These are phyloP conservation scores for Xylariaceae sp. DNA, from an alignment of 2,329 filamentous ascomycete species.

Conservation along the genomic window DNA sequence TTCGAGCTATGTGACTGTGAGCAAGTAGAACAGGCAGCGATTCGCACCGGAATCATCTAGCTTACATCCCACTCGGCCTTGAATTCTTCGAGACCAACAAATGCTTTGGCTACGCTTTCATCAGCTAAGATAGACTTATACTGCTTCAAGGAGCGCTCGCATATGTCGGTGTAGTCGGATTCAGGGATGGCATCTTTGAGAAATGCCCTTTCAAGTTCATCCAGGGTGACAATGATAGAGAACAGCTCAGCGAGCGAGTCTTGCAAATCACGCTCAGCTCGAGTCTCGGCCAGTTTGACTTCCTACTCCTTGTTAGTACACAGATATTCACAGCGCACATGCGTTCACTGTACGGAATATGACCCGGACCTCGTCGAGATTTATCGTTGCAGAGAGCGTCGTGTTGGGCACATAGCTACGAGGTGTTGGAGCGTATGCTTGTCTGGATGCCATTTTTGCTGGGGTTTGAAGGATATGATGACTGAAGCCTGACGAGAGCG, in stretches of 20 bases:
- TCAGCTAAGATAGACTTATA: slow-evolving; percentile 93
- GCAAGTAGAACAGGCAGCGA: slow-evolving; percentile 7
- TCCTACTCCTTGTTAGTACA: slow-evolving; percentile 52
- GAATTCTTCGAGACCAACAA: slow-evolving; percentile 84
- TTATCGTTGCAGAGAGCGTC: slow-evolving; percentile 80
- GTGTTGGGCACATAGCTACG: slow-evolving; percentile 88
- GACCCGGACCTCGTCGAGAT: slow-evolving; percentile 72
- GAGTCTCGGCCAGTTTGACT: slow-evolving; percentile 82
- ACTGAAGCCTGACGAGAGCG: not conserved
- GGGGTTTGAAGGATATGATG: no score
- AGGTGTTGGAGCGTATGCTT: slow-evolving; percentile 83
- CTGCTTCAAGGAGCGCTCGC: slow-evolving; percentile 87
- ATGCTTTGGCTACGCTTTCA: slow-evolving; percentile 82
- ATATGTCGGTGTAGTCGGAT: slow-evolving; percentile 91
- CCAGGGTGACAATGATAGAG: slow-evolving; percentile 92
- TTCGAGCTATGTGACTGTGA: slow-evolving; percentile 61
- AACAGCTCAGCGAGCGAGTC: slow-evolving; percentile 96
- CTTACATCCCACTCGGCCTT: slow-evolving; percentile 83
- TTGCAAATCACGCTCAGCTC: slow-evolving; percentile 85
- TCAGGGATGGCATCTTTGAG: slow-evolving; percentile 92
- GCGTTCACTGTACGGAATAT: not conserved
- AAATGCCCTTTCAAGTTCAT: slow-evolving; percentile 94
- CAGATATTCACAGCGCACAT: not conserved
- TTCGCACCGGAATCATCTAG: not conserved
- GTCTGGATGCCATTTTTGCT: slow-evolving; percentile 46